These are phyloP conservation scores for Coemansia sp. DNA, from an alignment of 192 early-diverging fungal species.

Conservation along the genomic window DNA sequence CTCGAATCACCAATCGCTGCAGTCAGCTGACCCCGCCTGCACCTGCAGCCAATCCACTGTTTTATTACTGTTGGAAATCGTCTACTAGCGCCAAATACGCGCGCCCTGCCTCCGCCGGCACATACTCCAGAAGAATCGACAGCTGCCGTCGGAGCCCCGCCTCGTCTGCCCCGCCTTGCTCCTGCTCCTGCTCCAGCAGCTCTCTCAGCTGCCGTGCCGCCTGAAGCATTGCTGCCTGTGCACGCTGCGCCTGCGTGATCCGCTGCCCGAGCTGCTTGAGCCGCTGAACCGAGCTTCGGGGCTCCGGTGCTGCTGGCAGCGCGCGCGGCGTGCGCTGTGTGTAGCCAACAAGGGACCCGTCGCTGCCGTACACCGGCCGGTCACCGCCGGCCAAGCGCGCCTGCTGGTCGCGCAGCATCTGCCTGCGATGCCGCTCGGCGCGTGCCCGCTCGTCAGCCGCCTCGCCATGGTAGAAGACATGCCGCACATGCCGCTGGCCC, in stretches of 20 bases:
- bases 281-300: slow-evolving; percentile 9
- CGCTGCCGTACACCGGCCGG: slow-evolving; percentile 46
- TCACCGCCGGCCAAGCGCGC: slow-evolving; percentile 34
- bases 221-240: slow-evolving; percentile 32
- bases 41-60: slow-evolving; percentile 25
- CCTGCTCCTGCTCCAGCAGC: slow-evolving; percentile 24
- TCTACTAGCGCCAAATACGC: slow-evolving; percentile 34
- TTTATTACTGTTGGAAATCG: neutral
- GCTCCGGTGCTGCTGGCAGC: no score
- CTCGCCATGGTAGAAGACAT: slow-evolving; percentile 51
- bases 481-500: slow-evolving; percentile 41
- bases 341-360: slow-evolving; percentile 47
- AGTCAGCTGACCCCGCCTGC: slow-evolving; percentile 27
- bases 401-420: slow-evolving; percentile 40
- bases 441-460: slow-evolving; percentile 44
- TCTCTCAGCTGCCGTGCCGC: slow-evolving; percentile 38
- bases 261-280: slow-evolving; percentile 51
- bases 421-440: slow-evolving; percentile 37
- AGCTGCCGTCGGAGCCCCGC: slow-evolving; percentile 32
- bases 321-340: slow-evolving; percentile 11
- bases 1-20: slow-evolving; percentile 27
- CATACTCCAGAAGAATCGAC: slow-evolving; percentile 49
- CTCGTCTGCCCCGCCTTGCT: slow-evolving; percentile 8
- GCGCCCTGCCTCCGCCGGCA: slow-evolving; percentile 36
- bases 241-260: slow-evolving; percentile 38